Base-by-base conservation (phyloP, 768 basidiomycete genomes). In the Peribolospora kevripleyi region DNA sequence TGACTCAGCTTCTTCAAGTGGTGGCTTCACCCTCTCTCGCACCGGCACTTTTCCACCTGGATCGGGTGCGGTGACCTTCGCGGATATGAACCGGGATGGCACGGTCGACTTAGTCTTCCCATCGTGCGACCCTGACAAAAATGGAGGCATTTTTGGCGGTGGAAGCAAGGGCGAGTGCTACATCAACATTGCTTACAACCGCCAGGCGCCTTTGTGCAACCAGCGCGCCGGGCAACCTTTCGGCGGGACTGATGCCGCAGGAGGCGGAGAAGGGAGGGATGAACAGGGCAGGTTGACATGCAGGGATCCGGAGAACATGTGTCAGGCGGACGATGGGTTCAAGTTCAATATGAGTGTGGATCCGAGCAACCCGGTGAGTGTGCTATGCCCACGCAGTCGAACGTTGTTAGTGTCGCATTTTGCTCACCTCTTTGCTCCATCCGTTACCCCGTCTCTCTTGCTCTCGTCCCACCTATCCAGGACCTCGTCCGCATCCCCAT, bases 21-120 rank as follows among this genome's bases (percentile, higher is more conserved):
- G 25, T 25, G 25, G 25, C 25, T 25, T 25, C 25, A 25, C 25
- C 25, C 25, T 25, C 25, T n/a, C 11, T 47, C 38, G 25, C 13
- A 11, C 36, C 25, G 25, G 25, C 25, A 25, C 25, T 25, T 25
- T 25, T 25, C 25, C 25, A 25, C 25, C 25, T 25, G 25, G 25
- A 25, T 48, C 14, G 36, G 46, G 37, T 40, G 41, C 56, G 5
- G 40, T n/a, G 50, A 13, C 52, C 53, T 25, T 6, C 54, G 50
- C 39, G 6, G 8, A 14, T 6, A 4, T 54, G 68, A 90, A 97
- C 63, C 79, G 93, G 6, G 93, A 97, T 61, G 93, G 93, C 1
- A 90, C 91, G 0, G 82, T 97, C 41, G 93, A 97, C 66, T 78
- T 97, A 74, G 73, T 98, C 48, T 86, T 95, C 64, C 75, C 84